These are phyloP conservation scores for Naganishia albida DNA, from an alignment of 1,284 basidiomycete genomes.

Conservation along the genomic window DNA sequence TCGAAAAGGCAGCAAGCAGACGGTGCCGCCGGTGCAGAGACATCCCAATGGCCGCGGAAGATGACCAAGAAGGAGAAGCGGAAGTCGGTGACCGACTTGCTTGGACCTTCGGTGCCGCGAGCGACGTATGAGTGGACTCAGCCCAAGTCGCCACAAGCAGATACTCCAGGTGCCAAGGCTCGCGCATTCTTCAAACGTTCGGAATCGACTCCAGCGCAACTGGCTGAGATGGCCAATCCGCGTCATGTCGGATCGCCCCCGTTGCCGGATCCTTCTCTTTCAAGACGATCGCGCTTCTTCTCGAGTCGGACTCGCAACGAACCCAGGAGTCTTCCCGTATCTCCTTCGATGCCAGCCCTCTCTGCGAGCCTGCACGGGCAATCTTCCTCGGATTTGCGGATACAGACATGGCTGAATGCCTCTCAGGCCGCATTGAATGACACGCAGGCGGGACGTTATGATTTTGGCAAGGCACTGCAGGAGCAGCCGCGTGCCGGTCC, in stretches of 20 bases:
- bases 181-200: constrained; percentile 9
- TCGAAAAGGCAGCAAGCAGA: not conserved
- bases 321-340: constrained; percentile 3
- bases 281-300: not conserved
- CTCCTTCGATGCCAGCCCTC: constrained; percentile 27
- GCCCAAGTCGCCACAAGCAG: not conserved
- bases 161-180: not conserved
- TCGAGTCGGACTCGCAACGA: not conserved
- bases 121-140: constrained; percentile 11
- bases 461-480: not conserved
- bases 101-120: constrained; percentile 8
- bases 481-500: not conserved
- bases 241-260: no score
- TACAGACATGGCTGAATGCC: constrained; percentile 23
- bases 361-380: constrained; percentile 6
- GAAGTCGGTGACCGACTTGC: constrained; percentile 16
- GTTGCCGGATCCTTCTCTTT: not conserved
- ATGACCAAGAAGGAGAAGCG: constrained; percentile 4
- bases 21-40: not conserved
- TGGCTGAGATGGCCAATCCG: not conserved
- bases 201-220: not conserved
- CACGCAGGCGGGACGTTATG: not conserved
- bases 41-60: constrained; percentile 5
- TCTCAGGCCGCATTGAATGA: constrained; percentile 15
- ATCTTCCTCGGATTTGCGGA: constrained; percentile 8